phyloP scores from a whole-genome alignment of 108 stramenopile species.

The Skeletonema potamos region DNA sequence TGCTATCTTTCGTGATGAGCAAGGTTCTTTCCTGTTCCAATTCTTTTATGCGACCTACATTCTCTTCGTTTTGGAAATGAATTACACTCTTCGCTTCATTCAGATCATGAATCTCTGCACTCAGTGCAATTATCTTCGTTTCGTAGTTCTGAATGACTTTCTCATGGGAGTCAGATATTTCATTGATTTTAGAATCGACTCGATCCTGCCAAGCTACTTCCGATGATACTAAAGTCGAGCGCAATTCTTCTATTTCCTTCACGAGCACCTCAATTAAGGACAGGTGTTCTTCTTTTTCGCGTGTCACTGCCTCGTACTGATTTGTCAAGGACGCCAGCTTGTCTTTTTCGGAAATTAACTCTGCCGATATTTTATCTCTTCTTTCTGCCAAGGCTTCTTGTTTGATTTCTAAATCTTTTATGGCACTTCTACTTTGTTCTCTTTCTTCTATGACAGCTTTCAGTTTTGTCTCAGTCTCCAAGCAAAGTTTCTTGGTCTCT shows the following conservation, averaged over 20 bases:
- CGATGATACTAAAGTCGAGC: background rate
- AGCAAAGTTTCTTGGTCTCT: slow-evolving; percentile 2
- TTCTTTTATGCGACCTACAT: background rate
- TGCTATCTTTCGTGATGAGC: background rate
- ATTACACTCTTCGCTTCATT: background rate
- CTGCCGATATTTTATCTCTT: background rate
- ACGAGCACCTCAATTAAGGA: background rate
- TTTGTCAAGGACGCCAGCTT: background rate
- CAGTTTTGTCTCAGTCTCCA: slow-evolving; percentile 1
- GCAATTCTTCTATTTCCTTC: background rate
- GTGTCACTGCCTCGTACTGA: background rate
- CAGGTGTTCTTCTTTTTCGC: background rate
- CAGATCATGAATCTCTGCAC: slow-evolving; percentile 10
- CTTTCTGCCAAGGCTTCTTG: background rate
- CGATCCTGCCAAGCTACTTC: background rate
- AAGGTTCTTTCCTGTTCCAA: background rate
- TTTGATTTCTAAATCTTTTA: slow-evolving; percentile 2
- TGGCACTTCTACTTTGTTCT: background rate
- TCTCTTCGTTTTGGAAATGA: background rate
- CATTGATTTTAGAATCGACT: background rate
- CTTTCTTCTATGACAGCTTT: background rate
- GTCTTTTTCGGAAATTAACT: background rate
- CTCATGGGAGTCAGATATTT: background rate
- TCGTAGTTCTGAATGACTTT: background rate
- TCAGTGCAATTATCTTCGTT: slow-evolving; percentile 11